Evolutionary conservation across 1,284 basidiomycete genomes (phyloP).

Genomic region (Trichosporon sp.): DNA sequence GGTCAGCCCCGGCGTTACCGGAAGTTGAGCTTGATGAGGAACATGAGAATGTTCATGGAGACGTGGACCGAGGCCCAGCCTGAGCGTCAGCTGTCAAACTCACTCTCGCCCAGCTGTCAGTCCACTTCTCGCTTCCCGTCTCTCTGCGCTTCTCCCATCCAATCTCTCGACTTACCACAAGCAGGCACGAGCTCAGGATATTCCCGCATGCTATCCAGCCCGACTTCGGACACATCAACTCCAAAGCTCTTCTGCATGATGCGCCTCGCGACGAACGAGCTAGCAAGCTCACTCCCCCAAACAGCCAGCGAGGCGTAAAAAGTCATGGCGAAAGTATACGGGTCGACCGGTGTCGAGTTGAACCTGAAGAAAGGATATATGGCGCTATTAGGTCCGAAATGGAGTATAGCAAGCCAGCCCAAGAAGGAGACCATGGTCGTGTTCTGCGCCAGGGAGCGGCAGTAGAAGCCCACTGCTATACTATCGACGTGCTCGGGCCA

Average conservation of each 20-base stretch:
- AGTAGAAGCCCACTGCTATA: slow-evolving; percentile 51
- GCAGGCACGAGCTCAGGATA: slow-evolving; percentile 51
- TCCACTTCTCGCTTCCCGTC: too few relatives aligned
- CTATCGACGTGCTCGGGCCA: slow-evolving; percentile 53
- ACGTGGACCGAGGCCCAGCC: slow-evolving; percentile 55
- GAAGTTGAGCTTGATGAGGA: slow-evolving; percentile 49
- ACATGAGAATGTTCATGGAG: slow-evolving; percentile 55
- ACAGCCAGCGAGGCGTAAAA: slow-evolving; percentile 53
- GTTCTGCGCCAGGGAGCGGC: slow-evolving; percentile 56
- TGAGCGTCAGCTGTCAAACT: slow-evolving; percentile 17
- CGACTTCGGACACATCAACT: slow-evolving; percentile 53
- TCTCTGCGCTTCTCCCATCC: too few relatives aligned
- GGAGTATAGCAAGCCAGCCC: slow-evolving; percentile 51
- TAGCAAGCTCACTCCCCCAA: slow-evolving; percentile 53
- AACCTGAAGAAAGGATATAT: slow-evolving; percentile 58
- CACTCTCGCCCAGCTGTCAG: too few relatives aligned
- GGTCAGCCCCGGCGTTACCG: slow-evolving; percentile 6
- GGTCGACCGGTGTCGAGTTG: slow-evolving; percentile 50
- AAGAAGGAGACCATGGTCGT: slow-evolving; percentile 51
- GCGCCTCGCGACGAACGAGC: slow-evolving; percentile 50
- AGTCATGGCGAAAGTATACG: slow-evolving; percentile 56
- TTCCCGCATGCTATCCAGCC: slow-evolving; percentile 53
- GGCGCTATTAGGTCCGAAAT: slow-evolving; percentile 53
- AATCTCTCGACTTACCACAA: slow-evolving; percentile 25
- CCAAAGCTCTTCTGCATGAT: slow-evolving; percentile 50